Base-by-base conservation (phyloP, 306 rosid genomes). In the Mimosa pudica region DNA sequence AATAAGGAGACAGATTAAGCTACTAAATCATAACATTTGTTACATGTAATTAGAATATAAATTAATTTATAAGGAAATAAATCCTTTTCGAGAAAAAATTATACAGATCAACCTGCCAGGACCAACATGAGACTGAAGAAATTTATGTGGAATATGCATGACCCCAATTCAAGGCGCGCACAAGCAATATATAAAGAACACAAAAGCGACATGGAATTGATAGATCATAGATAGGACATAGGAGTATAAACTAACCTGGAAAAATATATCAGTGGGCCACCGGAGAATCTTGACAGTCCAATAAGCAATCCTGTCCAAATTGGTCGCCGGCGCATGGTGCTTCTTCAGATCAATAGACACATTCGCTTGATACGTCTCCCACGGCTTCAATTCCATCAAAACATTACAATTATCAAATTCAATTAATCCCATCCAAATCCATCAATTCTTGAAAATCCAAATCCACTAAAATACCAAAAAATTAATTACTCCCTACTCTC, bases 321-420 rank as follows among this genome's bases (percentile, higher is more conserved):
- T 86, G 0, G 87, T 90, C 4, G 47, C 35, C 0, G 97, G 95
- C 3, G 80, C 84, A 5, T 92, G 95, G 70, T 92, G 95, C 77
- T 90, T 90, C 20, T 73, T 20, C 87, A 92, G 85, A 85, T 90
- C 95, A 68, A 92, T 92, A 0, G 89, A 62, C 6, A 82, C 3
- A 36, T 92, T 87, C 2, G 97, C 84, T 74, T 87, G 83, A 85
- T 90, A 90, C 0, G 93, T 86, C 80, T 92, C 95, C 95, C 93
- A 87, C 38, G 97, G 97, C 97, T 92, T 80, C 79, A 68, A 30
- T 38, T 38, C 42, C 42, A 65, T 57, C 70, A 70, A 46, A 7
- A 55, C 7, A 35, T n/a, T n/a, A 3, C 3, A 48, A 8, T 38
- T 2, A 17, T 10, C 4, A 78, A 12, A 24, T 24, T 24, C 8